A percentile compares a stretch with the other conserved stretches of the same genome.
phyloP scores from a whole-genome alignment of 495 filamentous ascomycete species.

The Echria macrotheca region DNA sequence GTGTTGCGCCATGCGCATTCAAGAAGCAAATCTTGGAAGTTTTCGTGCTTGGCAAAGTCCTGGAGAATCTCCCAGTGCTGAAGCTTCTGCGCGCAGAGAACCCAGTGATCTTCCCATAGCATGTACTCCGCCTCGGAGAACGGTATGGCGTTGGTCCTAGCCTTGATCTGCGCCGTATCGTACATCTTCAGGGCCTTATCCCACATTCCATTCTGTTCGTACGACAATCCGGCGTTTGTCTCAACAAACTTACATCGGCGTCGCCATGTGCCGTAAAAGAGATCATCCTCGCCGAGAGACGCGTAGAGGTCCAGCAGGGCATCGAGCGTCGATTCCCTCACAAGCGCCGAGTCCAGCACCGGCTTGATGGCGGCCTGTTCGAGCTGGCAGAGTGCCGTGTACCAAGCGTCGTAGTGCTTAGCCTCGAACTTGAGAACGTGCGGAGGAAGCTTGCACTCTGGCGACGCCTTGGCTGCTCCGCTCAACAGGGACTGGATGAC shows the following conservation, averaged over 20 bases:
- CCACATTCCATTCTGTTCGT: conserved; percentile 99
- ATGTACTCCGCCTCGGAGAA: conserved; percentile 97
- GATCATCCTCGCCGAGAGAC: conserved; percentile 83
- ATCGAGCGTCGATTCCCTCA: conserved; percentile 91
- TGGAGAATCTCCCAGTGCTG: conserved; percentile 97
- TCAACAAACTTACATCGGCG: conserved; percentile 91
- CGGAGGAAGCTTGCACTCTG: conserved; percentile 84
- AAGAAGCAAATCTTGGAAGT: conserved; percentile 92
- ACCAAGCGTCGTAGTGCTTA: conserved; percentile 92
- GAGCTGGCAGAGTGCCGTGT: conserved; percentile 75
- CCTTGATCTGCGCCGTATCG: conserved; percentile 94
- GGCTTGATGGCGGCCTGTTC: conserved; percentile 81
- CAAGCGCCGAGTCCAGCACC: conserved; percentile 71
- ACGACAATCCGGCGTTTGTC: conserved; percentile 92
- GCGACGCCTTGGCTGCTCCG: conserved; percentile 72
- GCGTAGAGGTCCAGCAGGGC: conserved; percentile 88
- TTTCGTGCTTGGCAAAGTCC: conserved; percentile 99
- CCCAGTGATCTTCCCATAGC: conserved; percentile 99
- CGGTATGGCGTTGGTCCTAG: conserved; percentile 82
- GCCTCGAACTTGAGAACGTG: conserved; percentile 93
- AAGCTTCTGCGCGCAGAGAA: conserved; percentile 93
- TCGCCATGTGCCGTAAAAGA: conserved; percentile 98
- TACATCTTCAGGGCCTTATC: conserved; percentile 95
- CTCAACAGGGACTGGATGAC: conserved; percentile 87
- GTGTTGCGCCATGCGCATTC: conserved; percentile 92